Conservation (phyloP, 2,329 filamentous ascomycete genomes). For the Fusarium redolens region DNA sequence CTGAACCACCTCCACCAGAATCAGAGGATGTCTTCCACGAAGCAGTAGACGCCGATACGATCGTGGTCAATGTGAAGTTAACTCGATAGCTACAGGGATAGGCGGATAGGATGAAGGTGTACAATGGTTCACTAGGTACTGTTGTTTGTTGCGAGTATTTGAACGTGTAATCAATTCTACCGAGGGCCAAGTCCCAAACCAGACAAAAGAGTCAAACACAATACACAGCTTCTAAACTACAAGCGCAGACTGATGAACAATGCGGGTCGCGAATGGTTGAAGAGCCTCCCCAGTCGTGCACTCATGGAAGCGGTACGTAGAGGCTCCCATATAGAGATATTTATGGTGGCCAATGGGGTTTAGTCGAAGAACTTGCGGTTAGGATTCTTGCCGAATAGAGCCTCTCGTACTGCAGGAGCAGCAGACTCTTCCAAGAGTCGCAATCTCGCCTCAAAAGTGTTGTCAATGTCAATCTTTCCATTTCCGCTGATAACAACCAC, state of each 20-base stretch:
- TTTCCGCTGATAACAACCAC: conserved; percentile 81
- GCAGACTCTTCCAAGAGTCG: conserved; percentile 85
- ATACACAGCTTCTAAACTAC: conserved; percentile 53
- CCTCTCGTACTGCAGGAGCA: conserved; percentile 84
- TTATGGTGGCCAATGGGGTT: conserved; percentile 34
- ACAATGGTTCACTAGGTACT: conserved; percentile 4
- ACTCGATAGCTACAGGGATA: not conserved
- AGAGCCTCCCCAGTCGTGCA: conserved; percentile 35
- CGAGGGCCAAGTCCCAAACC: conserved; percentile 41
- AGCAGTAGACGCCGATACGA: conserved; percentile 23
- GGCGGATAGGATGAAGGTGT: not conserved
- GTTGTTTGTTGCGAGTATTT: conserved; percentile 27
- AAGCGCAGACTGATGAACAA: conserved; percentile 44
- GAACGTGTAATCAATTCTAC: conserved; percentile 43
- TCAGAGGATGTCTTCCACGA: conserved; percentile 3
- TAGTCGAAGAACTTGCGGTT: conserved; percentile 97
- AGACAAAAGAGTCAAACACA: conserved; percentile 41
- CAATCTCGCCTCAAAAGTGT: conserved; percentile 94
- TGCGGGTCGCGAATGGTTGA: conserved; percentile 39
- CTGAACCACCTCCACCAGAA: not conserved
- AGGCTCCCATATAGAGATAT: conserved; percentile 14
- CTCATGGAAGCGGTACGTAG: conserved; percentile 27
- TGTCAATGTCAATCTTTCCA: conserved; percentile 98
- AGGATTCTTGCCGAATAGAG: conserved; percentile 91
- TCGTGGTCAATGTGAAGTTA: conserved; percentile 36